Conservation (phyloP, 768 basidiomycete species). For the Suillus subluteus region DNA sequence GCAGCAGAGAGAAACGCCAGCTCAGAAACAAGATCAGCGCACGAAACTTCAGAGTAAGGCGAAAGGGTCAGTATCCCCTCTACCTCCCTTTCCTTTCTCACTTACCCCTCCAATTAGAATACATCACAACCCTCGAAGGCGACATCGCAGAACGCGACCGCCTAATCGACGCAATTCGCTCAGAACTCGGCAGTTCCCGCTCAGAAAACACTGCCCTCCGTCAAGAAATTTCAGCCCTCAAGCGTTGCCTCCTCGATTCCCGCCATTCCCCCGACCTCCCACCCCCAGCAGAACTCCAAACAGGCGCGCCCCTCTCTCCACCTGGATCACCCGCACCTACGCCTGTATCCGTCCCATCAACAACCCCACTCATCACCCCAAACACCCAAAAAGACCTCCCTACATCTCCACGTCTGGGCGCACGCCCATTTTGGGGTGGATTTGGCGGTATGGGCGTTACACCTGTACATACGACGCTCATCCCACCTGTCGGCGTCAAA, state of each 20-base stretch:
- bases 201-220: constrained; percentile 85
- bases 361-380: constrained; percentile 49
- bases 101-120: constrained; percentile 56
- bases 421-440: constrained; percentile 82
- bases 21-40: constrained; percentile 97
- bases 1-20: constrained; percentile 94
- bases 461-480: constrained; percentile 81
- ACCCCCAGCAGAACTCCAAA: constrained; percentile 46
- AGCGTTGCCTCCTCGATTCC: constrained; percentile 73
- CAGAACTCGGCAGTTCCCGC: constrained; percentile 77
- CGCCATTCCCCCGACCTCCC: constrained; percentile 55
- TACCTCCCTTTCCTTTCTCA: background rate
- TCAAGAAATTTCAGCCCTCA: constrained; percentile 74
- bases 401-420: constrained; percentile 56
- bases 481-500: constrained; percentile 51
- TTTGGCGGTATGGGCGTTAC: constrained; percentile 70
- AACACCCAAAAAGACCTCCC: constrained; percentile 82
- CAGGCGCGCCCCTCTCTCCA: constrained; percentile 3
- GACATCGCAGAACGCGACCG: constrained; percentile 93
- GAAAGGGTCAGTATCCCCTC: constrained; percentile 67
- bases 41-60: constrained; percentile 89
- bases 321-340: constrained; percentile 28
- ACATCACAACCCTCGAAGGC: constrained; percentile 91
- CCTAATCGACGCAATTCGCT: constrained; percentile 84
- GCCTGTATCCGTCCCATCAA: constrained; percentile 14